Base-by-base conservation (phyloP, 306 rosid species). In the Acmispon strigosus region DNA sequence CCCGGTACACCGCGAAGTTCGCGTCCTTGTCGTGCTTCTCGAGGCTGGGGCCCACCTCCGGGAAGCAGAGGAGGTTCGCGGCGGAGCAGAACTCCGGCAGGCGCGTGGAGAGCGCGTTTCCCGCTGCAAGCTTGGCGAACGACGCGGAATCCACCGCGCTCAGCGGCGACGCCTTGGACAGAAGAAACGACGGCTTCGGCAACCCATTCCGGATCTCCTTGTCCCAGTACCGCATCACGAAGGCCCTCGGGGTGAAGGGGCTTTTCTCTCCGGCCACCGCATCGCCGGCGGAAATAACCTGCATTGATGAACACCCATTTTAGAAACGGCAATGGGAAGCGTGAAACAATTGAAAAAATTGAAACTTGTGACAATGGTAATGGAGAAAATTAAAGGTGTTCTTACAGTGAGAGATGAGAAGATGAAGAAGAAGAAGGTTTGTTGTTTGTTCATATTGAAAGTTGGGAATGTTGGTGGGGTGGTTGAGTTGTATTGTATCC, bases 161-260 rank as follows among this genome's bases (percentile, higher is more conserved):
- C 27, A 95, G 49, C 1, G 99, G 96, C 7, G 99, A 91, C 1
- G 89, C 97, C 73, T 91, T 95, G 0, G 95, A 79, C 6, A 95
- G 55, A 6, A 95, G 73, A 42, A 95, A 95, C 5, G 62, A 17
- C 0, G 99, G 86, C 16, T 79, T 86, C 1, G 87, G 81, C 6
- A 70, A 20, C 50, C 66, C 53, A 81, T 81, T 95, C 14, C 92
- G 91, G 83, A 94, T 87, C 96, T 89, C 96, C 50, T 85, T 89
- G 80, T 81, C 86, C 99, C 99, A 95, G 78, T 95, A 95, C 0
- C 99, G 92, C 52, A 70, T 73, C 59, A 86, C 68, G 65, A 42
- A 85, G 6, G 91, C 96, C 58, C 78, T 87, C 0, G 99, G 99
- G 0, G 96, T 75, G 66, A 95, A 95, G 2, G 99, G 99, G 55